These are phyloP conservation scores for Penicillium sp. DNA, from an alignment of 2,329 filamentous ascomycete genomes.

Conservation along the genomic window DNA sequence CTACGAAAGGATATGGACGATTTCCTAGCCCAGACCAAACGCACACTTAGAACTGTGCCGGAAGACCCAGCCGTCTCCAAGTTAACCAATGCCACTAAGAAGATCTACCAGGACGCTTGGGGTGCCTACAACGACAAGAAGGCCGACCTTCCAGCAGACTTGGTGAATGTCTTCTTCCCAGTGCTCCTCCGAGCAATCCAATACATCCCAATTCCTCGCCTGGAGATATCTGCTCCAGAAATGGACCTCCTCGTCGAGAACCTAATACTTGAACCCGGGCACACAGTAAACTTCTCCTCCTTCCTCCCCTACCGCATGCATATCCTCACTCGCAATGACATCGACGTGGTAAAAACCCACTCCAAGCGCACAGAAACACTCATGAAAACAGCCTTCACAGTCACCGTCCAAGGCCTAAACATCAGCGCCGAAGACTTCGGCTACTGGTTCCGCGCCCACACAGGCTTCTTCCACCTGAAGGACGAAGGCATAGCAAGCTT, in stretches of 20 bases:
- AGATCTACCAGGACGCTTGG: constrained; percentile 67
- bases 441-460: constrained; percentile 81
- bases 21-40: constrained; percentile 66
- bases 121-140: constrained; percentile 64
- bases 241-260: constrained; percentile 87
- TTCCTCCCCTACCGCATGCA: constrained; percentile 84
- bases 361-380: constrained; percentile 62
- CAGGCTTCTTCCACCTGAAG: constrained; percentile 68
- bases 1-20: constrained; percentile 70
- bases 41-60: constrained; percentile 65
- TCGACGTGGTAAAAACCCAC: constrained; percentile 78
- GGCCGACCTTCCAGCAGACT: constrained; percentile 69
- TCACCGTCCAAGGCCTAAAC: constrained; percentile 79
- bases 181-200: constrained; percentile 73
- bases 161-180: constrained; percentile 76
- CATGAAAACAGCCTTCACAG: constrained; percentile 69
- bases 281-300: constrained; percentile 77
- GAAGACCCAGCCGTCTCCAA: constrained; percentile 70
- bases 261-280: constrained; percentile 81
- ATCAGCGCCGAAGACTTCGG: constrained; percentile 82
- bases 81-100: constrained; percentile 63
- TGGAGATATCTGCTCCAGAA: constrained; percentile 81
- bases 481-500: constrained; percentile 86
- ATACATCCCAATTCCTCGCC: constrained; percentile 81
- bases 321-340: constrained; percentile 78